Base-by-base conservation (phyloP, 2,329 filamentous ascomycete genomes). In the Botrytis sinoallii region DNA sequence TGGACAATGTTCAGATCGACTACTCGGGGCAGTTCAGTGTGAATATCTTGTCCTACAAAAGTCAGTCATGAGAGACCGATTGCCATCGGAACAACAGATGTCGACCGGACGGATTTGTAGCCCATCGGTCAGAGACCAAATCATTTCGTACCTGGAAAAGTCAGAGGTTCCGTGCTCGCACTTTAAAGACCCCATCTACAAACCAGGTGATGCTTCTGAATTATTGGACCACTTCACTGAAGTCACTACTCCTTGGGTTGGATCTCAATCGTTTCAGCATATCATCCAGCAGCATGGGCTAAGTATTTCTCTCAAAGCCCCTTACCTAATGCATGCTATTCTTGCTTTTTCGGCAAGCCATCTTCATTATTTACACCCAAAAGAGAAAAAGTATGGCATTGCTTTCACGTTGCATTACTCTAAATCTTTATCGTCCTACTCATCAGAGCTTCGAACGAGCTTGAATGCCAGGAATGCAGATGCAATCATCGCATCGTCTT, bases 321-420 rank as follows among this genome's bases (percentile, higher is more conserved):
- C 70, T 18, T 73, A 74, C 20, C 22, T 75, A 40, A 55, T 75
- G 55, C 72, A 74, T 59, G 68, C 72, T 9, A 75, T 75, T 52
- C 68, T 75, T 25, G 68, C 72, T n/a, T 61, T 74, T 42, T 68
- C 74, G 48, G 74, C 74, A 32, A 69, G 67, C 40, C 74, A 75
- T 44, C 40, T 75, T 25, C 44, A 40, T 12, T 70, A 52, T 60
- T 29, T 74, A 46, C 32, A 59, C 16, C 70, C 73, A 29, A 25
- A 48, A 16, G 42, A 65, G 35, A 66, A 60, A 12, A 72, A 67
- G 38, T 74, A 66, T n/a, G 48, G n/a, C 46, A 44, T 72, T 44
- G 57, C 73, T 48, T 61, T 44, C 20, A 29, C 60, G 10, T 16
- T 67, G 2, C 73, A 74, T 29, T 74, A 74, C 48, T 32, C 42